A percentile compares a stretch with the other conserved stretches of the same genome.
These are phyloP conservation scores for Begonia peltatifolia DNA, from an alignment of 306 rosid genomes.

Conservation along the genomic window DNA sequence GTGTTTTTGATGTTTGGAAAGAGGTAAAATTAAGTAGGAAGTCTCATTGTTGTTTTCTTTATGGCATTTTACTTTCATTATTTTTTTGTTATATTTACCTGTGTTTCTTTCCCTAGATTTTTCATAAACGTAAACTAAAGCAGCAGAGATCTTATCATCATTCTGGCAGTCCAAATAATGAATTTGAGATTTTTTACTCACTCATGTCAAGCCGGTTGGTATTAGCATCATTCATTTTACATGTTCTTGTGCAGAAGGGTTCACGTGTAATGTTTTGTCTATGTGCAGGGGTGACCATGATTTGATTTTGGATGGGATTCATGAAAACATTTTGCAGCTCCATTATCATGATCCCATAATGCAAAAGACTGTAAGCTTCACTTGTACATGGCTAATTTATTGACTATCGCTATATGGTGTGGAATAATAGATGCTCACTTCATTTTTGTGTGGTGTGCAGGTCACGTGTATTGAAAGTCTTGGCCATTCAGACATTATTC, in stretches of 20 bases:
- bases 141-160: conserved; percentile 28
- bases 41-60: background rate
- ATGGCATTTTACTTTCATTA: conserved; percentile 4
- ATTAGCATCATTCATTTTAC: conserved; percentile 8
- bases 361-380: conserved; percentile 72
- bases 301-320: conserved; percentile 83
- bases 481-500: conserved; percentile 58
- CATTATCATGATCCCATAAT: conserved; percentile 86
- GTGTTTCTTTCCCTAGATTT: conserved; percentile 36
- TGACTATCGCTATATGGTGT: conserved; percentile 13
- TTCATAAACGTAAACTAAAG: conserved; percentile 57
- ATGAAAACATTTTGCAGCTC: conserved; percentile 84
- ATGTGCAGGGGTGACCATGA: conserved; percentile 75
- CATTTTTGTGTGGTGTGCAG: conserved; percentile 24
- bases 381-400: conserved; percentile 6
- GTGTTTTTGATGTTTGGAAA: conserved; percentile 77
- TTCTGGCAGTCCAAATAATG: conserved; percentile 25
- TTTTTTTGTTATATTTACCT: background rate
- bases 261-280: conserved; percentile 9
- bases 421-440: conserved; percentile 16
- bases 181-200: conserved; percentile 56
- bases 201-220: conserved; percentile 64
- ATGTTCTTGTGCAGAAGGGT: background rate
- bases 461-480: conserved; percentile 71
- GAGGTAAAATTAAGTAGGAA: conserved; percentile 28